These are phyloP conservation scores for Cryphonectria carpinicola DNA, from an alignment of 2,329 filamentous ascomycete genomes.

Conservation along the genomic window DNA sequence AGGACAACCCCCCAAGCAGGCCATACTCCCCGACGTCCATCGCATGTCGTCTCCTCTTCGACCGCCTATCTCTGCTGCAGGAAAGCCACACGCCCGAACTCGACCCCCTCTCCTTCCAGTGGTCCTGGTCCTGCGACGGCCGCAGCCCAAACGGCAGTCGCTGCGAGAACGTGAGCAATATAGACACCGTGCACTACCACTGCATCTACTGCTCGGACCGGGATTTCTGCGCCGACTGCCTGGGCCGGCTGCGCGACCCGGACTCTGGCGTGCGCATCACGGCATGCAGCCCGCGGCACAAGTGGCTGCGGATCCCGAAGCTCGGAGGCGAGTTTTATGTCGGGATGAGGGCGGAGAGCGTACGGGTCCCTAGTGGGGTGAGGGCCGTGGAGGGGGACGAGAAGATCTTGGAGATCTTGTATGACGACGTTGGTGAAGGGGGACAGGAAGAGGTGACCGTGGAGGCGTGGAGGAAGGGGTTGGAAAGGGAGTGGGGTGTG, in stretches of 20 bases:
- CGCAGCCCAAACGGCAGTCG: background rate
- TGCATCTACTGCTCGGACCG: constrained; percentile 31
- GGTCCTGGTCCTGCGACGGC: constrained; percentile 5
- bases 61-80: constrained; percentile 1
- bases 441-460: background rate
- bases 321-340: constrained; percentile 24
- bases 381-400: constrained; percentile 11
- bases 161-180: constrained; percentile 17
- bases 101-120: background rate
- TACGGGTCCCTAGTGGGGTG: constrained; percentile 21
- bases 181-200: constrained; percentile 27
- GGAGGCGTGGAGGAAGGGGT: constrained; percentile 1
- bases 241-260: constrained; percentile 27
- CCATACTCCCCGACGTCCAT: background rate
- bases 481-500: constrained; percentile 11
- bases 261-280: constrained; percentile 11
- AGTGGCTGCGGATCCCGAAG: constrained; percentile 30
- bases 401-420: background rate
- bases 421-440: background rate
- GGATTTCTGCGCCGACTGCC: constrained; percentile 32
- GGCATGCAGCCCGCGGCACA: constrained; percentile 30
- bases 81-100: background rate
- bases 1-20: background rate
- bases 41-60: background rate
- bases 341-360: constrained; percentile 18